These are phyloP conservation scores for Conticribra weissflogii DNA, from an alignment of 108 stramenopile species.

Conservation along the genomic window DNA sequence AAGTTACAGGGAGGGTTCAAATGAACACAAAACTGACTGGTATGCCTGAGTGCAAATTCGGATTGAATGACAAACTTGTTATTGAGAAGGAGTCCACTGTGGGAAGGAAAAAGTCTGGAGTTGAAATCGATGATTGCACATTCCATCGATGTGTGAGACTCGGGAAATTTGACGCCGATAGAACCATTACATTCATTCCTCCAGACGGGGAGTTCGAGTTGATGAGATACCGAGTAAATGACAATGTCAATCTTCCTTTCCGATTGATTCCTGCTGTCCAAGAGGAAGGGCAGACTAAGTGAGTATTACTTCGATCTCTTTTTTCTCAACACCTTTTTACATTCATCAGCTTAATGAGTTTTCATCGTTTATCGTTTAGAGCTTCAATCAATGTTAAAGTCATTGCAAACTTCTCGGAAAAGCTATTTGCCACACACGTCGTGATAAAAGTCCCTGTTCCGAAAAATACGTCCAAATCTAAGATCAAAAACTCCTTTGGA, in stretches of 20 bases:
- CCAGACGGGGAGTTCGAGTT: constrained; percentile 99
- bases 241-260: constrained; percentile 96
- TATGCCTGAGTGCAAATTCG: constrained; percentile 98
- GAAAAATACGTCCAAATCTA: constrained; percentile 94
- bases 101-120: constrained; percentile 80
- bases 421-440: constrained; percentile 93
- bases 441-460: constrained; percentile 98
- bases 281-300: constrained; percentile 93
- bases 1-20: constrained; percentile 95
- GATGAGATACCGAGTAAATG: constrained; percentile 97
- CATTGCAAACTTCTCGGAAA: constrained; percentile 92
- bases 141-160: constrained; percentile 97
- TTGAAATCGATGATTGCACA: constrained; percentile 98
- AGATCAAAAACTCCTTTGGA: constrained; percentile 91
- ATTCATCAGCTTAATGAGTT: constrained; percentile 1
- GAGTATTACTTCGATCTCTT: constrained; percentile 31
- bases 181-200: constrained; percentile 99
- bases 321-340: background rate
- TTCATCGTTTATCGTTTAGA: constrained; percentile 30
- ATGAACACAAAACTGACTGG: constrained; percentile 99
- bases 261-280: constrained; percentile 96
- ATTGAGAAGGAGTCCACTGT: constrained; percentile 94
- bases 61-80: constrained; percentile 98
- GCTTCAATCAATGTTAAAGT: constrained; percentile 95
- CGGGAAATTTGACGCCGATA: constrained; percentile 99